phyloP scores from a whole-genome alignment of 192 early-diverging fungal genomes.

The Coemansia sp. region DNA sequence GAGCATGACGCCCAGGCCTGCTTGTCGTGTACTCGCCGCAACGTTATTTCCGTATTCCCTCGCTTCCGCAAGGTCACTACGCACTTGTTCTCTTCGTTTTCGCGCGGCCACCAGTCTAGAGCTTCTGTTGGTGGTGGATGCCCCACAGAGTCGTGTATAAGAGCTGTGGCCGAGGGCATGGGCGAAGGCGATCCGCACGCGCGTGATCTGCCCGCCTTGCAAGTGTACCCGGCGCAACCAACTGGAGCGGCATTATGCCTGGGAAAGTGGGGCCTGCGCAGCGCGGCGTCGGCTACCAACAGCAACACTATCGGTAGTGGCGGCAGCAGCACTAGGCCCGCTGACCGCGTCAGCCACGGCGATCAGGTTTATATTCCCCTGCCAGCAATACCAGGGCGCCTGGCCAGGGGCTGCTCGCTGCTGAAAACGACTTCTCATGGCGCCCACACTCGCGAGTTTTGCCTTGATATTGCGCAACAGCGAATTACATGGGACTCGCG shows the following conservation, averaged over 20 bases:
- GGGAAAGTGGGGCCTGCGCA: constrained; percentile 14
- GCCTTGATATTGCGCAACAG: constrained; percentile 57
- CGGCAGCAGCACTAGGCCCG: neutral
- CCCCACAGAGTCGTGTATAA: constrained; percentile 16
- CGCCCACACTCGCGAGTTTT: constrained; percentile 50
- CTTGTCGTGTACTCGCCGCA: constrained; percentile 44
- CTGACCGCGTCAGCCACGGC: constrained; percentile 14
- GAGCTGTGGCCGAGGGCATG: constrained; percentile 2
- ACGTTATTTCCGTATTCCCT: constrained; percentile 45
- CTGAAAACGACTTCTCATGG: constrained; percentile 51
- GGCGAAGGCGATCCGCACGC: constrained; percentile 11
- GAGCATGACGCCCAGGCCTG: constrained; percentile 37
- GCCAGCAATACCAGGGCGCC: constrained; percentile 36
- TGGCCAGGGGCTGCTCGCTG: constrained; percentile 48
- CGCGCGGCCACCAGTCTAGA: constrained; percentile 30
- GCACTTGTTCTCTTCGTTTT: constrained; percentile 31
- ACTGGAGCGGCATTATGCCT: constrained; percentile 41
- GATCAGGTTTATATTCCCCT: constrained; percentile 13
- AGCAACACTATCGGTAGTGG: neutral
- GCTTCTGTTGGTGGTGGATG: constrained; percentile 12
- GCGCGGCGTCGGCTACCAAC: constrained; percentile 4
- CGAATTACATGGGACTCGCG: constrained; percentile 57
- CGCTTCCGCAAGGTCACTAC: constrained; percentile 45
- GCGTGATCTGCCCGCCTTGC: constrained; percentile 20
- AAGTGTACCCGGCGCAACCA: constrained; percentile 28